Base-by-base conservation (phyloP, 805 yeast genomes). In the Candida ipomoeae region DNA sequence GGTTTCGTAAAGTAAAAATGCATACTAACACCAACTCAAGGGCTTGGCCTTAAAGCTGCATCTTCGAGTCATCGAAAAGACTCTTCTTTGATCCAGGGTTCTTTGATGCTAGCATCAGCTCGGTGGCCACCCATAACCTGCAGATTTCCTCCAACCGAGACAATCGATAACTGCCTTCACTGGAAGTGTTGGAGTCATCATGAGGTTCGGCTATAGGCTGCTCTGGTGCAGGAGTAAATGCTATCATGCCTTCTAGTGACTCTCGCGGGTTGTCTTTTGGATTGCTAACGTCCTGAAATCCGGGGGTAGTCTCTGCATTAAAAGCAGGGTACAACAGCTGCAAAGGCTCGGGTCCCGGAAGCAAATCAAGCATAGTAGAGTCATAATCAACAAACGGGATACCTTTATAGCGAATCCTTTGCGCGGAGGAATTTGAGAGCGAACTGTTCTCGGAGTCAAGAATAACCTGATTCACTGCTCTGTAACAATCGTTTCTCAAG, bases 401-500 rank as follows among this genome's bases (percentile, higher is more conserved):
- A 13, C 56, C 55, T 15, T 40, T 50, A 34, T 56, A 52, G 40
- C 33, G 17, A 26, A 44, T 33, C 20, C 49, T 53, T n/a, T 35
- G 48, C 11, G 50, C 50, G 6, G 48, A 29, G 8, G 44, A 37
- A 3, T 20, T 31, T 6, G 47, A 36, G 6, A 34, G 32, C 11
- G 39, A n/a, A 20, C 8, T n/a, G 20, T 38, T 15, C 11, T 60
- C 59, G 31, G 73, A 62, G 45, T 73, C 64, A 40, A 87, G 67
- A 6, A 87, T 81, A 4, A 84, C 82, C 58, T 77, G 77, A 66
- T 90, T 90, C 11, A 90, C 89, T 36, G 83, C 63, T 35, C 81
- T 75, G 10, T 90, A 87, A 49, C 92, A 83, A 50, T 81, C 83
- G 15, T 74, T 69, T 47, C 96, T 72, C 55, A 85, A 64, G 36